Percentiles rank a stretch among this genome's conserved stretches.
Conservation (phyloP, 345 rosid species). For the Eucalyptus tenuipes region DNA sequence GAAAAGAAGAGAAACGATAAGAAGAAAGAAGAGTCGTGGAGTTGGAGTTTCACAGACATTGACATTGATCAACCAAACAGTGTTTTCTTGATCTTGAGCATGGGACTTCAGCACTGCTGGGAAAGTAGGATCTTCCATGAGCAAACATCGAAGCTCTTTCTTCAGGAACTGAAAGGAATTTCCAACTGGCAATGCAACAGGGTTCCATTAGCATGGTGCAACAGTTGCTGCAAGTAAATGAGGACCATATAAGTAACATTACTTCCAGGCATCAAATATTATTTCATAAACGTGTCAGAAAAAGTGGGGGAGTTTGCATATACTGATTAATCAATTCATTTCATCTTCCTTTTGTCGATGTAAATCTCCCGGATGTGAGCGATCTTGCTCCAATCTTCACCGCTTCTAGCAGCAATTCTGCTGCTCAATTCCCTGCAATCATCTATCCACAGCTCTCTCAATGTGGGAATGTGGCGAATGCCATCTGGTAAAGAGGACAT, state of each 20-base stretch:
- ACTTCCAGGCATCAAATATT: background rate
- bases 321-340: background rate
- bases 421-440: background rate
- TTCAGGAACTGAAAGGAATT: background rate
- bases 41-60: background rate
- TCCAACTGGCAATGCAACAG: background rate
- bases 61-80: background rate
- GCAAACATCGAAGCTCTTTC: background rate
- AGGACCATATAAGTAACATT: background rate
- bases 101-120: background rate
- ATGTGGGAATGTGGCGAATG: background rate
- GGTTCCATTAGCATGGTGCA: background rate
- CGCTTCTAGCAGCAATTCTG: background rate
- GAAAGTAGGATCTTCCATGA: background rate
- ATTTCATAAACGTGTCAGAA: background rate
- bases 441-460: background rate
- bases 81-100: background rate
- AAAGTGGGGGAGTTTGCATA: background rate
- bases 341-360: slow-evolving; percentile 3
- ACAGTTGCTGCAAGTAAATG: background rate
- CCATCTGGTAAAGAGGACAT: background rate
- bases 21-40: background rate
- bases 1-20: background rate
- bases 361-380: background rate
- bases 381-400: slow-evolving; percentile 20